Evolutionary conservation across 2,329 filamentous ascomycete genomes (phyloP), one percentile per base, ranked within the genome.

Genomic region (Neocucurbitaria cava): DNA sequence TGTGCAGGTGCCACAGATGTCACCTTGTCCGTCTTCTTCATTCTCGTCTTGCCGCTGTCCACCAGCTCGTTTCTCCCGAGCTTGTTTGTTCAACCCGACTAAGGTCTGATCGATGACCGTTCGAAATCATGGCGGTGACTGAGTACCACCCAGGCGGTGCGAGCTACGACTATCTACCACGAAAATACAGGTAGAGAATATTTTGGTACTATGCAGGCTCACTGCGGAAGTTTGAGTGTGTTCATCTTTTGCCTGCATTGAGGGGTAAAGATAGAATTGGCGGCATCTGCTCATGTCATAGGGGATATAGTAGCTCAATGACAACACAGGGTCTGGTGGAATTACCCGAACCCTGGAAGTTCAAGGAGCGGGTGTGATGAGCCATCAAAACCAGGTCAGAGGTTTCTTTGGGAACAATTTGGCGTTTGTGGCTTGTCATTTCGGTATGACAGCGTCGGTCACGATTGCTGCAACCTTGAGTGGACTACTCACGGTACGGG

Each of bases 371-470:
- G 54, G 41, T 46, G 59, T 56, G 62, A 39, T 44, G 48, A 49
- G 40, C 20, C 23, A 53, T 61, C 59, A 52, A 62, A 62, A 59
- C 59, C 62, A 64, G 57, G 50, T 61, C 43, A 47, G 56, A 58
- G 61, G 61, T 55, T 63, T 59, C 51, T 54, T 59, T 53, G 60
- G 62, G 62, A 58, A 63, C 57, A 51, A 66, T 55, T 66, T 70
- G 69, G 69, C 68, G 65, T 62, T 61, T 33, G 63, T 66, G 64
- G 66, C 66, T 65, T 49, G 46, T 58, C 61, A 57, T 20, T 8
- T 45, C 61, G 57, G 68, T 71, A 64, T 60, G 62, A 72, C 68
- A 54, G 57, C 52, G 51, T 60, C 65, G 62, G 58, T 63, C 40
- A 63, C 46, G 39, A 45, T 51, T 47, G 58, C 52, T 54, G 47